Conservation (phyloP, 345 rosid species). For the Orychophragmus violaceus region DNA sequence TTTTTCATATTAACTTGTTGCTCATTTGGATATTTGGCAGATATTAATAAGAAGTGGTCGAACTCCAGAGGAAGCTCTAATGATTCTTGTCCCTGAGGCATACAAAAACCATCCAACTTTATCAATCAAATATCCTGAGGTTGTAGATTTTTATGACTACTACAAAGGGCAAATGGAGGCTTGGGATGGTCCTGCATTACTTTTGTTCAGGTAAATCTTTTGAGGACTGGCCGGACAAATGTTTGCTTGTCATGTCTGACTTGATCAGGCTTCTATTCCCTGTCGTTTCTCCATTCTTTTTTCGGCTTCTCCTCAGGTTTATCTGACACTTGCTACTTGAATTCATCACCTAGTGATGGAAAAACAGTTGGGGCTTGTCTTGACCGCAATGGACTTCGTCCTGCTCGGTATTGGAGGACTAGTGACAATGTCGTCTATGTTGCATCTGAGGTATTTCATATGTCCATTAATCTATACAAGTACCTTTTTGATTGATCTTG, state of each 20-base stretch:
- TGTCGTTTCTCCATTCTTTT: conserved; percentile 17
- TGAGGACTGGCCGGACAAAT: background rate
- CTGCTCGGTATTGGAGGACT: conserved; percentile 97
- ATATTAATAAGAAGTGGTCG: conserved; percentile 90
- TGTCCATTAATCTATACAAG: background rate
- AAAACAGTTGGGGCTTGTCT: conserved; percentile 99
- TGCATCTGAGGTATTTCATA: conserved; percentile 83
- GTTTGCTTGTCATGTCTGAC: conserved; percentile 18
- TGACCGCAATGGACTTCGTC: conserved; percentile 98
- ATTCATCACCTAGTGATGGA: conserved; percentile 74
- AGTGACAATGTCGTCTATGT: conserved; percentile 90
- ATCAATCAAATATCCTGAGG: conserved; percentile 84
- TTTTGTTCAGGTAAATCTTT: conserved; percentile 68
- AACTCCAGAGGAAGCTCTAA: conserved; percentile 81
- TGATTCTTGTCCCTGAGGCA: conserved; percentile 99
- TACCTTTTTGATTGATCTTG: conserved; percentile 4
- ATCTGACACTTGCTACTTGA: conserved; percentile 36
- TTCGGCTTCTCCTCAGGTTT: conserved; percentile 21
- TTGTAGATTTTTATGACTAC: conserved; percentile 86
- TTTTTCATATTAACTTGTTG: background rate
- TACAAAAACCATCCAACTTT: conserved; percentile 96
- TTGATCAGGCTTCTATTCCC: conserved; percentile 13
- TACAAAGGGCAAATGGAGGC: conserved; percentile 99
- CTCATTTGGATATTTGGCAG: conserved; percentile 32
- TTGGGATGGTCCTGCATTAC: conserved; percentile 99